Conservation (phyloP, 1,139 yeast species). For the Pichia terricola region DNA sequence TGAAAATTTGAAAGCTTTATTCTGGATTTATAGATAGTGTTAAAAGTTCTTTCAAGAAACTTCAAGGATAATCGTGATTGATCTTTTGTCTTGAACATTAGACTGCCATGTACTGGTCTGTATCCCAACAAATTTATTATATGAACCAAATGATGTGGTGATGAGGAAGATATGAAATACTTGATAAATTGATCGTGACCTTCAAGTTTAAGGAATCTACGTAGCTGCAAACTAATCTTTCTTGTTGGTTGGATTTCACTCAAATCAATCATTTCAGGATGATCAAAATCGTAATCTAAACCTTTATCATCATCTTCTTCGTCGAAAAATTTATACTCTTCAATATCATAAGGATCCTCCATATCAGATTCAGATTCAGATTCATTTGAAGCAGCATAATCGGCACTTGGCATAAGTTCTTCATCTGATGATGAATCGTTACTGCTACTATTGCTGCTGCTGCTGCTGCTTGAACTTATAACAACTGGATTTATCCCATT, state of each 20-base stretch:
- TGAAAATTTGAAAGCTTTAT: not conserved
- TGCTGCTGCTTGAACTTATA: constrained; percentile 2
- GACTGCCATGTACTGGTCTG: constrained; percentile 24
- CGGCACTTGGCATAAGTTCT: not conserved
- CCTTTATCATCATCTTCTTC: not conserved
- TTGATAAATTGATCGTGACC: constrained; percentile 40
- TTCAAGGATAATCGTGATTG: constrained; percentile 20
- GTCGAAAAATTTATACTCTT: constrained; percentile 9
- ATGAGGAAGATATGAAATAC: constrained; percentile 56
- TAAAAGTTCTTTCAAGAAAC: not conserved
- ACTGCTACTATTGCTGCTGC: not conserved
- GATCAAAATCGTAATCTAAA: not conserved
- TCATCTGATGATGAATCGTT: not conserved
- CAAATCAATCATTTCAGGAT: constrained; percentile 12
- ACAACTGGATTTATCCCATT: not conserved
- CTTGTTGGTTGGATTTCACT: constrained; percentile 24
- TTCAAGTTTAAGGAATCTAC: constrained; percentile 47
- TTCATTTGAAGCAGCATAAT: not conserved
- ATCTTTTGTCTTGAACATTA: not conserved
- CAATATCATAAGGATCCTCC: constrained; percentile 9
- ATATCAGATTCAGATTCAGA: not conserved
- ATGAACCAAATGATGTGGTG: constrained; percentile 40
- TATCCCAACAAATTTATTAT: constrained; percentile 46
- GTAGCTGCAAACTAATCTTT: constrained; percentile 38
- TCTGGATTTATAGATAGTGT: not conserved